Evolutionary conservation across 345 rosid genomes (phyloP).

Genomic region (Psidium friedrichsthalianum): DNA sequence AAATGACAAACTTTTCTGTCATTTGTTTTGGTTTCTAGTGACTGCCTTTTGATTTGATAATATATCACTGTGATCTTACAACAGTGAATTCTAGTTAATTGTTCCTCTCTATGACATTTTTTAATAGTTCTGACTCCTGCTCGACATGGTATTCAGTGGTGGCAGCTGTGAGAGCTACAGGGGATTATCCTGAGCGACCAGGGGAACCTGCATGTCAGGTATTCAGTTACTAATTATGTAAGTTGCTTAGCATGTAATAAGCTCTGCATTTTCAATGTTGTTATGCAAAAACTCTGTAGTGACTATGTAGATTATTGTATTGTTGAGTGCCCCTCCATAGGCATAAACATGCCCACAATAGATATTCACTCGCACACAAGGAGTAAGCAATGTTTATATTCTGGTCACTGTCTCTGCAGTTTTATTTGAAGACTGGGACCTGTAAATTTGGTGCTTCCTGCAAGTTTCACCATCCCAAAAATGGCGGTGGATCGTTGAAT

Average conservation of each 20-base stretch:
- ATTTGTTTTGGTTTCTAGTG: not conserved
- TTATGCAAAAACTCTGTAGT: not conserved
- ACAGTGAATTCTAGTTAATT: not conserved
- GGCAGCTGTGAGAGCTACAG: conserved; percentile 69
- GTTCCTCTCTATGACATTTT: not conserved
- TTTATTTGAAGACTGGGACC: conserved; percentile 74
- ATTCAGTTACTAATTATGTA: not conserved
- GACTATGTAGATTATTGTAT: not conserved
- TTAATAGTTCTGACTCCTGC: not conserved
- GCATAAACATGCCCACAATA: not conserved
- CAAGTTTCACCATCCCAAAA: conserved; percentile 87
- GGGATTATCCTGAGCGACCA: conserved; percentile 74
- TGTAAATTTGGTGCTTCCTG: conserved; percentile 96
- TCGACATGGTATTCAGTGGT: conserved; percentile 28
- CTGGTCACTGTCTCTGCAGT: conserved; percentile 29
- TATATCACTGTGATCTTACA: not conserved
- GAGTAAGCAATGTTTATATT: not conserved
- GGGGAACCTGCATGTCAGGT: conserved; percentile 94
- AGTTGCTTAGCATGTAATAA: conserved; percentile 65
- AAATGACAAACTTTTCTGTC: not conserved
- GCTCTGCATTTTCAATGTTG: conserved; percentile 32
- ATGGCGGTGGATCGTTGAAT: conserved; percentile 43
- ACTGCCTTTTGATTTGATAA: not conserved
- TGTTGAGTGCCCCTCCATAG: not conserved
- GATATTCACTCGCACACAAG: not conserved